Base-by-base conservation (phyloP, 129 eudicot genomes). In the Chrysanthemum lavandulifolium region DNA sequence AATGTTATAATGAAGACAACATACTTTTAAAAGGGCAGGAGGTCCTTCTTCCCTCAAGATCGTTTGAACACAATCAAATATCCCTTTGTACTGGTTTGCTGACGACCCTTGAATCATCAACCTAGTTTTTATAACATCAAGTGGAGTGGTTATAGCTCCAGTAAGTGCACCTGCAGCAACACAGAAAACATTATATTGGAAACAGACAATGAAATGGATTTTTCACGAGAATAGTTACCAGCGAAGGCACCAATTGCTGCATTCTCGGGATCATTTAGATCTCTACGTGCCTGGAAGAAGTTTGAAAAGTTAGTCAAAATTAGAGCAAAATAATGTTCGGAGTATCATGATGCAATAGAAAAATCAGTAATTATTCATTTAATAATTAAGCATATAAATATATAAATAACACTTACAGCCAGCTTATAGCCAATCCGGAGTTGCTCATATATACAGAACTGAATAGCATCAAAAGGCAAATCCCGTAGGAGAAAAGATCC, bases 201-300 rank as follows among this genome's bases (percentile, higher is more conserved):
- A 7, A 40, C 47, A 6, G 47, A 40, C 47, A 40, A 40, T 40
- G 47, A 40, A 40, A 0, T 6, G 10, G 47, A 40, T 40, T 40
- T 40, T 40, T 40, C 47, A 40, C 47, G 40, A 68, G 64, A n/a
- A 49, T 65, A 63, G 10, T 74, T 88, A 95, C 99, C 99, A 58
- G 99, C 95, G 82, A 95, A 95, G 73, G 99, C 97, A 71, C 99
- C 99, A 66, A 95, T 86, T 16, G 90, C 76, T 67, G 99, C 99
- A 80, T 95, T 95, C 70, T 95, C 97, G 13, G 94, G 96, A 80
- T 88, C 97, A 73, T 86, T 83, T 67, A 95, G 87, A 45, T 95
- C 99, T 79, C 99, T 91, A 72, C 77, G 83, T 47, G 99, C 97
- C 97, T 95, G 84, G 54, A 51, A 73, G 47, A 56, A 61, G 51